A percentile compares a stretch with the other conserved stretches of the same genome.
Evolutionary conservation across 225 moss, liverwort and hornwort species (phyloP).

Genomic region (Pleurozium schreberi): DNA sequence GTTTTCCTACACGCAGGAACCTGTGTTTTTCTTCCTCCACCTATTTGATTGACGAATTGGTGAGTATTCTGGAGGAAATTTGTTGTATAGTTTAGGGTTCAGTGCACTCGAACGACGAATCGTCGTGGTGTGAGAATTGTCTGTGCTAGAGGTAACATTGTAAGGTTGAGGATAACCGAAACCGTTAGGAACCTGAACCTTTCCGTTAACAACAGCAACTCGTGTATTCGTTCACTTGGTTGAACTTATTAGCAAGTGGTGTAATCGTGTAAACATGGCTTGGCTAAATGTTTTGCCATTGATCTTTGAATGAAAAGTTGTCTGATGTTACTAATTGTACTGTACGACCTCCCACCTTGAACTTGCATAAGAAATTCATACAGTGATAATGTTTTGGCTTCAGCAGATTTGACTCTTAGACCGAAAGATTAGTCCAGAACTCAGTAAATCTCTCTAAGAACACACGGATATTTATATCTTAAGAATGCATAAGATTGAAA

Average conservation of each 20-base stretch:
- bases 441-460: background rate
- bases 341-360: background rate
- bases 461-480: too few species aligned
- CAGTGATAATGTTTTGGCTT: background rate
- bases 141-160: background rate
- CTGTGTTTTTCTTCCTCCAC: background rate
- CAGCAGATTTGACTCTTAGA: background rate
- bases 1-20: background rate
- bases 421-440: background rate
- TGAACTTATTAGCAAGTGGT: background rate
- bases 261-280: background rate
- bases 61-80: background rate
- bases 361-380: background rate
- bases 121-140: background rate
- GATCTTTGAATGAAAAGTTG: background rate
- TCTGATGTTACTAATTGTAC: background rate
- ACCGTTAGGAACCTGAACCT: background rate
- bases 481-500: background rate
- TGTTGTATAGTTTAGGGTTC: background rate
- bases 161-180: too few species aligned
- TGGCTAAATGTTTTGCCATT: background rate
- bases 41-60: background rate
- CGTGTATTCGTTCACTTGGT: background rate
- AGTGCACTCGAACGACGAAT: background rate
- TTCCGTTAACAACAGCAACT: background rate